Evolutionary conservation across 305 asterid species (phyloP).

Genomic region (Solanum hybrid): DNA sequence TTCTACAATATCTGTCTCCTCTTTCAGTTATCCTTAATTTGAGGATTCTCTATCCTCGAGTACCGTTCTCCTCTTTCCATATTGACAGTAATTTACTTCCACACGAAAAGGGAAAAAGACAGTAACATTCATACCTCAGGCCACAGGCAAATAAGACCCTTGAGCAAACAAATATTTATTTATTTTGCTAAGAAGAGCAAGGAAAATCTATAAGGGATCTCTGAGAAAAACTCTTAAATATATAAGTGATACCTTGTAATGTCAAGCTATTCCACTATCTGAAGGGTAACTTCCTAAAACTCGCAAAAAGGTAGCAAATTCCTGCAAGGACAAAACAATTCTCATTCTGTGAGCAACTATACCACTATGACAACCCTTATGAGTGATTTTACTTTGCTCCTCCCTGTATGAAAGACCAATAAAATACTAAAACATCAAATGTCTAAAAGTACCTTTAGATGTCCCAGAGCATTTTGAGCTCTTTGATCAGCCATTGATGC

Average conservation of each 20-base stretch:
- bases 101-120: neutral
- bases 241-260: neutral
- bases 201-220: neutral
- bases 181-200: neutral
- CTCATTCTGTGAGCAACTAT: neutral
- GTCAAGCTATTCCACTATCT: slow-evolving; percentile 60
- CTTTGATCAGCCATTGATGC: slow-evolving; percentile 99
- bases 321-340: slow-evolving; percentile 41
- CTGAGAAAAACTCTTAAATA: neutral
- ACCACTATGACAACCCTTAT: neutral
- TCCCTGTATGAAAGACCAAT: neutral
- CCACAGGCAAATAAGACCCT: neutral
- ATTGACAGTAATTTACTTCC: neutral
- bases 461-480: slow-evolving; percentile 95
- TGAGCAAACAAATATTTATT: neutral
- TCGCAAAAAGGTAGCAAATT: slow-evolving; percentile 83
- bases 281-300: slow-evolving; percentile 98
- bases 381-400: neutral
- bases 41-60: neutral
- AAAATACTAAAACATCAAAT: neutral
- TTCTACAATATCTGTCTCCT: neutral
- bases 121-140: neutral
- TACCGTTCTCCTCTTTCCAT: neutral
- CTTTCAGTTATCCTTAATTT: neutral
- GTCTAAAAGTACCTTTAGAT: slow-evolving; percentile 54